Base-by-base conservation (phyloP, 1,284 basidiomycete genomes). In the Cerrena zonata region DNA sequence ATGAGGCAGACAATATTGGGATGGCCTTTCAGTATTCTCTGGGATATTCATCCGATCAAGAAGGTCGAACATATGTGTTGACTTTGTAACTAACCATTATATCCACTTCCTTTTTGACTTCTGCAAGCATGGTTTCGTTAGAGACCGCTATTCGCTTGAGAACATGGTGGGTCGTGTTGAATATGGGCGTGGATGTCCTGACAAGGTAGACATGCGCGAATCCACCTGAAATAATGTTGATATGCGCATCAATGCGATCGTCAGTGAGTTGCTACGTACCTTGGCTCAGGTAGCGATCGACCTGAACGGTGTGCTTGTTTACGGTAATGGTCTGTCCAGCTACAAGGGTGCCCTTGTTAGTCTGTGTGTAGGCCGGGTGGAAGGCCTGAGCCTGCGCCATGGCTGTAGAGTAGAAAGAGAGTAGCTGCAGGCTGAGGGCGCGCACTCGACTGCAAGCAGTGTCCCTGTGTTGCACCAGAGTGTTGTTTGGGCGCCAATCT, bases 201-300 rank as follows among this genome's bases (percentile, higher is more conserved):
- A 96, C 94, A 53, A 99, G 85, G 72, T 99, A 99, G 45, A 99
- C 95, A 71, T 97, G 91, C 1, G 96, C 95, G 68, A 98, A 99
- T 15, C 96, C 96, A 70, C 94, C 93, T 94, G 61, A n/a, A 44
- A 50, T 49, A 45, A 40, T 47, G 57, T 51, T 49, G 52, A 54
- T 21, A 2, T 36, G 21, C 5, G 21, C 24, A 45, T 42, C 41
- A 40, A 50, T 49, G 18, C 50, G 54, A 55, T 52, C 46, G 44
- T 11, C n/a, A 45, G 24, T 48, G 44, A 43, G 50, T 56, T 27
- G 52, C 53, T 36, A 49, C 59, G 56, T 58, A 87, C 94, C 94
- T 83, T 98, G 94, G 48, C 87, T 91, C 47, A 99, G 81, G 75
- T 96, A 99, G 61, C 86, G 74, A 60, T 91, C 86, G 47, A 89